phyloP scores from a whole-genome alignment of 495 filamentous ascomycete species.

The Neurospora sp. region DNA sequence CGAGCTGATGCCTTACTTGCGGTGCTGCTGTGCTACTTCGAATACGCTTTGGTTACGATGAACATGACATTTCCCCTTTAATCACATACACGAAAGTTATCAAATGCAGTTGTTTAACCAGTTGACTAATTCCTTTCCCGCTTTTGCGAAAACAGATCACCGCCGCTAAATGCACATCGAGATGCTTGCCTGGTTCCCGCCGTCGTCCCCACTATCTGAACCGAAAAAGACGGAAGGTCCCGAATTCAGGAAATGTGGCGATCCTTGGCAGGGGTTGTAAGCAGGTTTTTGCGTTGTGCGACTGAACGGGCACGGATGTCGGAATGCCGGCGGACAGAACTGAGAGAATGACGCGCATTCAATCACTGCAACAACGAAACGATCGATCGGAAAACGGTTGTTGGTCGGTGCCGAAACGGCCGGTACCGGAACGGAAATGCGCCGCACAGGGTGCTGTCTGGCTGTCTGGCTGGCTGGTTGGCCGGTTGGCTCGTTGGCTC shows the following conservation, averaged over 20 bases:
- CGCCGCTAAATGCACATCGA: constrained; percentile 10
- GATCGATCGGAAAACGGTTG: not conserved
- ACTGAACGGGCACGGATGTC: not conserved
- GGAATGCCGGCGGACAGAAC: not conserved
- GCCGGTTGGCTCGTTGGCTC: not conserved
- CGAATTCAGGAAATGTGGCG: not conserved
- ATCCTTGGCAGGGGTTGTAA: not conserved
- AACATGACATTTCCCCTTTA: not conserved
- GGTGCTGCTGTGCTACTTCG: not conserved
- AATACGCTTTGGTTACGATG: not conserved
- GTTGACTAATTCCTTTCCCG: constrained; percentile 17
- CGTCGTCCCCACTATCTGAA: not conserved
- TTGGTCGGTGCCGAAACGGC: not conserved
- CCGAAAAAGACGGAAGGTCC: not conserved
- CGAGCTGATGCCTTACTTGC: not conserved
- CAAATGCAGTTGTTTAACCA: constrained; percentile 11
- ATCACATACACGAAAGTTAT: constrained; percentile 4
- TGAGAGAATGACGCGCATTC: not conserved
- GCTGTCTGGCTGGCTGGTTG: not conserved
- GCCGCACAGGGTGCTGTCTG: not conserved
- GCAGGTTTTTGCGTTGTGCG: not conserved
- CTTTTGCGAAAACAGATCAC: constrained; percentile 23
- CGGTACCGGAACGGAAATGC: not conserved
- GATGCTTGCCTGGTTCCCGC: no score
- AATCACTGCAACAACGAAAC: not conserved